phyloP scores from a whole-genome alignment of 495 filamentous ascomycete genomes.

The Trichoderma erinaceum region DNA sequence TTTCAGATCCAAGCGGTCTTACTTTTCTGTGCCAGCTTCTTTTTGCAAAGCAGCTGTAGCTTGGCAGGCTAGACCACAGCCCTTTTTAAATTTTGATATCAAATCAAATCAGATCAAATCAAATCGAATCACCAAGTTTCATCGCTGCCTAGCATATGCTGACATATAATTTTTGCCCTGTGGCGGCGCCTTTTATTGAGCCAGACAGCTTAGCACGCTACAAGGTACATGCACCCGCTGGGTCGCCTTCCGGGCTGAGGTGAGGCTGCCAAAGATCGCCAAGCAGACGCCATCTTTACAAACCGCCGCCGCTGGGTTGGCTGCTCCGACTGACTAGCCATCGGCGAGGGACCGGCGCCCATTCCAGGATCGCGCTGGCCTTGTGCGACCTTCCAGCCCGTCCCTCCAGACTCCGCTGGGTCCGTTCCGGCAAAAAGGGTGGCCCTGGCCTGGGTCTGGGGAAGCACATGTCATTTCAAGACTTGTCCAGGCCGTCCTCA shows the following conservation, averaged over 20 bases:
- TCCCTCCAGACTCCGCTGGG: background rate
- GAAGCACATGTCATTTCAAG: conserved; percentile 9
- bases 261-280: conserved; percentile 8
- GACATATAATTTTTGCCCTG: background rate
- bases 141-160: too few species aligned
- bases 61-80: background rate
- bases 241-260: background rate
- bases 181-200: background rate
- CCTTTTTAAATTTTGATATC: too few species aligned
- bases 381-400: background rate
- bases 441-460: conserved; percentile 12
- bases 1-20: background rate
- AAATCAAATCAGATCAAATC: too few species aligned
- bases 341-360: conserved; percentile 7
- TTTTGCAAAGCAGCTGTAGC: background rate
- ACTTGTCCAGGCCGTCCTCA: background rate
- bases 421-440: conserved; percentile 13
- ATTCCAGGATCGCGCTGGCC: background rate
- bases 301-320: conserved; percentile 1
- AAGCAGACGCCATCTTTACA: conserved; percentile 9
- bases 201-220: background rate
- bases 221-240: background rate
- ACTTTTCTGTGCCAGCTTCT: background rate
- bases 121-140: too few species aligned
- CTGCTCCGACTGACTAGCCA: background rate